Base-by-base conservation (phyloP, 129 eudicot genomes). In the Cynara cardunculus region DNA sequence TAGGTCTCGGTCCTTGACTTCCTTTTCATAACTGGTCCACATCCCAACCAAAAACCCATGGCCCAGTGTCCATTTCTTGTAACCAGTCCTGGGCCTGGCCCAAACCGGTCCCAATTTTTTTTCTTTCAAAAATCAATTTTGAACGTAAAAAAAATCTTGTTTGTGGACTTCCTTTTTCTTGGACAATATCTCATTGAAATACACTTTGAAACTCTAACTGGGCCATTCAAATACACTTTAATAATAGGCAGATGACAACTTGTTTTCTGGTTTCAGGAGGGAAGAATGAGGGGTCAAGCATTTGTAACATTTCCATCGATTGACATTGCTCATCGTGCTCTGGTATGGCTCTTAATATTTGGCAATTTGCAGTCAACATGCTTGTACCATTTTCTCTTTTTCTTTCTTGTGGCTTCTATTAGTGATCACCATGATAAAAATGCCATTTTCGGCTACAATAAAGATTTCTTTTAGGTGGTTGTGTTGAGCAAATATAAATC, bases 241-340 rank as follows among this genome's bases (percentile, higher is more conserved):
- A n/a, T n/a, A n/a, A 25, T 32, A 24, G 14, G 18, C 5, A 1
- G 65, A 73, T 74, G 7, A 59, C 74, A 46, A 44, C 49, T 16
- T 85, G 19, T 28, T 69, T 56, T 34, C 9, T 1, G 41, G 31
- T 83, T 89, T 64, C 80, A 95, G 99, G 99, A 92, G 76, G 99
- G 99, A 82, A 90, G 99, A 85, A 95, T 95, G 99, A 87, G 97
- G 82, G 99, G 97, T 78, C 99, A 95, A 89, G 99, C 99, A 13
- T 91, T 94, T 81, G 88, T 93, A 37, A 93, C 98, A 13, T 93
- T 93, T 83, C 96, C 96, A 62, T 89, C 98, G 0, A 76, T 85
- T 73, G 98, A 93, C 83, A 86, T 88, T 71, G 96, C 98, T 56
- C 91, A 85, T 56, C 88, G 76, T 72, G 96, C 96, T 77, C 72